Percentiles rank a stretch among this genome's conserved stretches.
phyloP scores from a whole-genome alignment of 2,329 filamentous ascomycete genomes.

The Leptographium galeiforme region DNA sequence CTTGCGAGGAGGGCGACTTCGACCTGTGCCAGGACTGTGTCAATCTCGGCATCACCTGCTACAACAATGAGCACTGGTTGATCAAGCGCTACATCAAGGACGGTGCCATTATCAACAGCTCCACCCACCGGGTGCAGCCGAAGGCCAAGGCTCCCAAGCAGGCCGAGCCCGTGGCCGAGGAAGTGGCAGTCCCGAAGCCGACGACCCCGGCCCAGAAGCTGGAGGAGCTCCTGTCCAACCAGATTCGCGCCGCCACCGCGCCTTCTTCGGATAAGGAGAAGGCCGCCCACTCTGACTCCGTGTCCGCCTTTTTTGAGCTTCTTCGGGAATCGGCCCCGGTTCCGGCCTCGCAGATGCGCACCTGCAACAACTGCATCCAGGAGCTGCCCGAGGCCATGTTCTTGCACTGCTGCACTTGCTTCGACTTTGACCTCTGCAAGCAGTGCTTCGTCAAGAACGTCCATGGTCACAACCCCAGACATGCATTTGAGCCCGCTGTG shows the following conservation, averaged over 20 bases:
- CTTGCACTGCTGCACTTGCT: conserved; percentile 71
- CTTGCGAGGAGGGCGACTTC: conserved; percentile 86
- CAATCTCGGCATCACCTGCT: conserved; percentile 61
- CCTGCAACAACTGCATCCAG: conserved; percentile 54
- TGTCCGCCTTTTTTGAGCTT: too few species aligned
- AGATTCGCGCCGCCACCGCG: background rate
- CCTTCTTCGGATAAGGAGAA: too few species aligned
- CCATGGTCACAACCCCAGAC: conserved; percentile 85
- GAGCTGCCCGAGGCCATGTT: conserved; percentile 67
- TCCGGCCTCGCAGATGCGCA: conserved; percentile 31
- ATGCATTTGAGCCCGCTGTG: conserved; percentile 60
- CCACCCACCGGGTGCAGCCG: conserved; percentile 64
- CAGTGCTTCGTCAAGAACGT: conserved; percentile 60
- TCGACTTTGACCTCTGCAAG: conserved; percentile 87
- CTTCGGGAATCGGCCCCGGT: too few species aligned
- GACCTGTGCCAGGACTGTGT: conserved; percentile 81
- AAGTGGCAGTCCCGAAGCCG: background rate
- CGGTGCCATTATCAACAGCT: conserved; percentile 71
- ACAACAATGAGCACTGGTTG: conserved; percentile 74
- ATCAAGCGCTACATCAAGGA: conserved; percentile 78
- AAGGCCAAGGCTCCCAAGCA: conserved; percentile 27
- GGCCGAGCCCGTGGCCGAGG: too few species aligned
- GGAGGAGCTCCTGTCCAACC: background rate
- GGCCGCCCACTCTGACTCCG: too few species aligned
- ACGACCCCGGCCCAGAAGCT: background rate